phyloP scores from a whole-genome alignment of 2,329 filamentous ascomycete genomes.

The Clonostachys byssicola region DNA sequence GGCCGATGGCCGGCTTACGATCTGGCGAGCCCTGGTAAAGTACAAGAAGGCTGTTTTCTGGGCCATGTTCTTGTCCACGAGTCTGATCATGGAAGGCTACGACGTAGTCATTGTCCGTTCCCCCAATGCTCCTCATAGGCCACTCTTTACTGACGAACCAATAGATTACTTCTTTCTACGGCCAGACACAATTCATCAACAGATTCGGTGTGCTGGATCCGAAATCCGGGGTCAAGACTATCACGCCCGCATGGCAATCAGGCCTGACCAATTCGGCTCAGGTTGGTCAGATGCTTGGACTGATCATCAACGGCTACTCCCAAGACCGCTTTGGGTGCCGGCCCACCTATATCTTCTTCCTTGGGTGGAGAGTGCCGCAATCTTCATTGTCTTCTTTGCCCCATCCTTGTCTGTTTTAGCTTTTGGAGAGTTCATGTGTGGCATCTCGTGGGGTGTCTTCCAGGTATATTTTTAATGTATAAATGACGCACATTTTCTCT shows the following conservation, averaged over 20 bases:
- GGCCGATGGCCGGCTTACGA: constrained; percentile 22
- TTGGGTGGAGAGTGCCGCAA: constrained; percentile 31
- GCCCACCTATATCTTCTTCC: constrained; percentile 37
- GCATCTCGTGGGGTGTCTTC: constrained; percentile 41
- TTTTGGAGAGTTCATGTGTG: constrained; percentile 38
- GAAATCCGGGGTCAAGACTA: constrained; percentile 28
- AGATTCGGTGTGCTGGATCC: constrained; percentile 33
- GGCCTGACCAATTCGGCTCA: constrained; percentile 42
- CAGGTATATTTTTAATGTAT: constrained; percentile 5
- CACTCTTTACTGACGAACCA: too few relatives aligned
- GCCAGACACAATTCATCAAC: constrained; percentile 30
- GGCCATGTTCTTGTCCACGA: constrained; percentile 28
- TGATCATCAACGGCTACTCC: constrained; percentile 42
- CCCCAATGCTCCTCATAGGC: too few relatives aligned
- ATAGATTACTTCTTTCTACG: constrained; percentile 30
- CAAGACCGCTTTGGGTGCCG: constrained; percentile 41
- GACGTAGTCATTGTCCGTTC: constrained; percentile 37
- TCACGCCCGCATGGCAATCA: constrained; percentile 48
- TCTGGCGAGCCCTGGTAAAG: constrained; percentile 11
- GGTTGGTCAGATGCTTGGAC: constrained; percentile 44
- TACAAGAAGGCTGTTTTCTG: constrained; percentile 22
- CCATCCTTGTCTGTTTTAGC: constrained; percentile 32
- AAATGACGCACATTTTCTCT: too few relatives aligned
- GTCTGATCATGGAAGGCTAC: constrained; percentile 36
- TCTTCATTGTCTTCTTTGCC: constrained; percentile 45